These are phyloP conservation scores for Marchantia paleacea DNA, from an alignment of 225 moss, liverwort and hornwort genomes.

Conservation along the genomic window DNA sequence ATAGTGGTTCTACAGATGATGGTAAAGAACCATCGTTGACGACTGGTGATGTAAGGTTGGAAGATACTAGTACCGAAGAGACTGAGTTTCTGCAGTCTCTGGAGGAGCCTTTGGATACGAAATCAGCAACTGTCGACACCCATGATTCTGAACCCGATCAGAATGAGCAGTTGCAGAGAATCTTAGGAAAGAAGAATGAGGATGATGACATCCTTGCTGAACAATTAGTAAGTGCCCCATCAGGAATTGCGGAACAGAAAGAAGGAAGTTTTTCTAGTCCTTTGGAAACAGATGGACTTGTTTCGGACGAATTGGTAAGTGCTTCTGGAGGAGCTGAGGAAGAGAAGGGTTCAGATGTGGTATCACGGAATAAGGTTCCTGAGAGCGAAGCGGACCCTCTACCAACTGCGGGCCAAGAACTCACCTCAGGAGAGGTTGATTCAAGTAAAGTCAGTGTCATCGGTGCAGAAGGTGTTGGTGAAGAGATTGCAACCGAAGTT, in stretches of 20 bases:
- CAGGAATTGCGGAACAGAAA: not conserved
- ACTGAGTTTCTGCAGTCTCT: not conserved
- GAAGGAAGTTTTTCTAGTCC: not conserved
- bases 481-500: not conserved
- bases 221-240: not conserved
- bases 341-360: no score
- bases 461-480: not conserved
- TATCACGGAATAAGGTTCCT: not conserved
- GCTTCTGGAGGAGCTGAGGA: no score
- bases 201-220: not conserved
- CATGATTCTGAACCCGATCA: not conserved
- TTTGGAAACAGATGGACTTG: not conserved
- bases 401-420: not conserved
- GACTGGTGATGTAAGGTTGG: not conserved
- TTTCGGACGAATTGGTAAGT: not conserved
- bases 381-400: not conserved
- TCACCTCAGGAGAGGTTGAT: not conserved
- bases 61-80: not conserved
- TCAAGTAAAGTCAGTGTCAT: not conserved
- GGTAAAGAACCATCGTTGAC: not conserved
- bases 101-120: not conserved
- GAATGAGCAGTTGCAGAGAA: not conserved
- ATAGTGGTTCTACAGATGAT: not conserved
- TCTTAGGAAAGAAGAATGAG: not conserved
- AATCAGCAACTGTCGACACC: not conserved